A percentile compares a stretch with the other conserved stretches of the same genome.
Conservation (phyloP, 139 green algal species). For the Dunaliella sp. region DNA sequence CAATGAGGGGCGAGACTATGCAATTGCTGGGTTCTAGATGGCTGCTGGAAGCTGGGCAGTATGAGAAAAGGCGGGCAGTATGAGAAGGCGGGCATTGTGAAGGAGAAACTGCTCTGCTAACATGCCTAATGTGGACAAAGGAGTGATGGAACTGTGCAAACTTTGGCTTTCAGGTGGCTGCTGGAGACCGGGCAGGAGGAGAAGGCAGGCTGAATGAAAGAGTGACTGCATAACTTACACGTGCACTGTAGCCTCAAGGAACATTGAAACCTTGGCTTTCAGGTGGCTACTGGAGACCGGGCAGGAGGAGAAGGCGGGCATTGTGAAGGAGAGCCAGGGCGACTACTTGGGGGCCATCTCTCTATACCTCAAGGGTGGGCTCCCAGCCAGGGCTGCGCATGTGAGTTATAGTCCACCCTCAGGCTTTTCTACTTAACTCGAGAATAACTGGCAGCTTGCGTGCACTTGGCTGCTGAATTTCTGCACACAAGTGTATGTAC, state of each 20-base stretch:
- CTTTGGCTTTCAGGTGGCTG: conserved; percentile 46
- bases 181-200: conserved; percentile 66
- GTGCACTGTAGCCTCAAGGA: too few species aligned
- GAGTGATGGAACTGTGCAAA: neutral
- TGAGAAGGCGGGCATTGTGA: conserved; percentile 63
- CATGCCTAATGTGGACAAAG: neutral
- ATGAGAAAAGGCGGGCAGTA: too few species aligned
- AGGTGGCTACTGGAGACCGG: conserved; percentile 60
- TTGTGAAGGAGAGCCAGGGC: conserved; percentile 67
- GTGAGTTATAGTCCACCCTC: too few species aligned
- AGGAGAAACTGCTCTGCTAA: conserved; percentile 44
- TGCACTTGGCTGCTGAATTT: too few species aligned
- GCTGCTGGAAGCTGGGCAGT: conserved; percentile 64
- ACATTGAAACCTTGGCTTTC: too few species aligned
- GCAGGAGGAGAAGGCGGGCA: conserved; percentile 67
- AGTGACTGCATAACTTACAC: conserved; percentile 69
- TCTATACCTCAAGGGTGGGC: conserved; percentile 75
- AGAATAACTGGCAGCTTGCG: too few species aligned
- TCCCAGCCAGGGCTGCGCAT: conserved; percentile 66
- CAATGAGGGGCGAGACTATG: too few species aligned
- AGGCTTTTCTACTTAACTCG: too few species aligned
- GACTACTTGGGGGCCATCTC: conserved; percentile 73
- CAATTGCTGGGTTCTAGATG: too few species aligned
- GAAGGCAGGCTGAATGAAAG: conserved; percentile 63
- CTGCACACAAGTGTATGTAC: too few species aligned